These are phyloP conservation scores for Rhinocladiella similis DNA, from an alignment of 2,329 filamentous ascomycete species.

Conservation along the genomic window DNA sequence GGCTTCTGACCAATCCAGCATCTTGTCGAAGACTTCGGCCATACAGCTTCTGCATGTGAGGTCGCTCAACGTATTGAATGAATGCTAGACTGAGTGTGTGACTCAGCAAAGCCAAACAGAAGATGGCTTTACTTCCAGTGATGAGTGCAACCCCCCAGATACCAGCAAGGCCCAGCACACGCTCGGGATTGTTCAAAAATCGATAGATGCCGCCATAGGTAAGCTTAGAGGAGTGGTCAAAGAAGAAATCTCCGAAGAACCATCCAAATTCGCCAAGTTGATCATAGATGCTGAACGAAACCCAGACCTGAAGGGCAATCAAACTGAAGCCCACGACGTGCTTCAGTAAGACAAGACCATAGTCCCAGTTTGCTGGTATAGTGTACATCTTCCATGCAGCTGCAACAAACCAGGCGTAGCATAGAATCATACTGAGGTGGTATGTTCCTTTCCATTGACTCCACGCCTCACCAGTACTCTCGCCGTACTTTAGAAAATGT, in stretches of 20 bases:
- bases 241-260: constrained; percentile 99
- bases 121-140: constrained; percentile 83
- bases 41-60: constrained; percentile 98
- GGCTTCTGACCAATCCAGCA: constrained; percentile 87
- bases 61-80: constrained; percentile 90
- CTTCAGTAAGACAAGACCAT: constrained; percentile 80
- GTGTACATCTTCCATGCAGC: constrained; percentile 97
- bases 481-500: constrained; percentile 96
- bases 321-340: constrained; percentile 81
- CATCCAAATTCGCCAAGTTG: constrained; percentile 96
- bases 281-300: constrained; percentile 87
- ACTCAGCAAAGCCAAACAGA: constrained; percentile 79
- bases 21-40: constrained; percentile 79
- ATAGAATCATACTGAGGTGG: constrained; percentile 87
- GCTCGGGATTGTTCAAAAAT: constrained; percentile 96
- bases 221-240: constrained; percentile 81
- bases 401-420: constrained; percentile 82
- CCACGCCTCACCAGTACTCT: constrained; percentile 89
- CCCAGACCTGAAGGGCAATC: constrained; percentile 88
- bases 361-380: constrained; percentile 80
- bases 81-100: constrained; percentile 84
- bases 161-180: constrained; percentile 89
- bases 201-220: constrained; percentile 98
- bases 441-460: constrained; percentile 97
- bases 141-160: constrained; percentile 94